Evolutionary conservation across 2,329 filamentous ascomycete species (phyloP), one percentile per base, ranked within the genome.

Genomic region (Ophiostoma sp.): DNA sequence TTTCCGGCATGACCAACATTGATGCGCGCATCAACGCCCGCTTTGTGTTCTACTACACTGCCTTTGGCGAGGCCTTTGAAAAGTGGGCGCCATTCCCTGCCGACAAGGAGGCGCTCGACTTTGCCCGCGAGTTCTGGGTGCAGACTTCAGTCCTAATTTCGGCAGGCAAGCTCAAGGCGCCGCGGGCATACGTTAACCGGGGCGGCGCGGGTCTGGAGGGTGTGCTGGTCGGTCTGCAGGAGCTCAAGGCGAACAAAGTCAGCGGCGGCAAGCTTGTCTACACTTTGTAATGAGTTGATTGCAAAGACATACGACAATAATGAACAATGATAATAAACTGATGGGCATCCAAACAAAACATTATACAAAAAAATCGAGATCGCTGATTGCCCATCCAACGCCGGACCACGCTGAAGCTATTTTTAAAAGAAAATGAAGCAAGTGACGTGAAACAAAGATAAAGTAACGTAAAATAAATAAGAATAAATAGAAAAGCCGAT

Each of bases 1-100:
- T 54, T 1, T 68, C 57, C 4, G 57, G n/a, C n/a, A 4, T 84
- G 11, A 72, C 77, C 52, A 79, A 81, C 93, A 79, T 84, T 17
- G 80, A 81, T 72, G 74, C 77, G 31, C 77, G 76, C 31, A 74
- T 79, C 13, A 62, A 73, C 35, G 70, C 65, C 1, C 72, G 62
- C 31, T 10, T 54, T 2, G 78, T 77, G 1, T 48, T 79, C 5
- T 79, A 70, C 7, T 80, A 80, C 72, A 79, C 76, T 1, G 74
- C 75, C 13, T 60, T 79, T 31, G 79, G 78, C 31, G 79, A 79
- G 73, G n/a, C 17, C 1, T 77, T 78, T 68, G 54, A 57, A 27
- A 75, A 72, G 69, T 71, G 60, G 31, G 67, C 57, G 13, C 69
- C 71, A 36, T 72, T 69, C 57, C 57, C 67, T 35, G 74, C 72